Evolutionary conservation across 352 stramenopile genomes (phyloP).

Genomic region (Thraustochytrium striatum): DNA sequence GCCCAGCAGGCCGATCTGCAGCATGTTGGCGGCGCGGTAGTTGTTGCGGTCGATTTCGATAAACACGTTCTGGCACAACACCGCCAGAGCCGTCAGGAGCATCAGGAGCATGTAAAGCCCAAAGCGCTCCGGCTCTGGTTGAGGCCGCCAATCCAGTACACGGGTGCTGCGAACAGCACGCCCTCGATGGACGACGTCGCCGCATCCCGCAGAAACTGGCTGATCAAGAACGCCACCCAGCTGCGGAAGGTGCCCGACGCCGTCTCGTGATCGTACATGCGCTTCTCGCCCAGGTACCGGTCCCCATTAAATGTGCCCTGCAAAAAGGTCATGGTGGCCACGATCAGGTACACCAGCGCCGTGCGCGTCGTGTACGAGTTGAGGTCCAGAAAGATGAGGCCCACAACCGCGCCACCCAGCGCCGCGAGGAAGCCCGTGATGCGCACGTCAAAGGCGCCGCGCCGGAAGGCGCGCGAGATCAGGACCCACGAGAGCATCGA

Average conservation of each 20-base stretch:
- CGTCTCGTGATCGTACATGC: conserved; percentile 39
- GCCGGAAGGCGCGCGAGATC: conserved; percentile 19
- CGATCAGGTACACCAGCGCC: conserved; percentile 28
- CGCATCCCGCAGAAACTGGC: conserved; percentile 38
- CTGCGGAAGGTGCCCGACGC: conserved; percentile 26
- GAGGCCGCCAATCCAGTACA: conserved; percentile 37
- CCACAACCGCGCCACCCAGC: conserved; percentile 27
- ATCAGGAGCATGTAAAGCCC: conserved; percentile 36
- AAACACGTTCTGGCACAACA: conserved; percentile 28
- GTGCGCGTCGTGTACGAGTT: conserved; percentile 37
- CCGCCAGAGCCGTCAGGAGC: conserved; percentile 16
- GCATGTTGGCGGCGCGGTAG: conserved; percentile 10
- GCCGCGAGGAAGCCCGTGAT: not conserved
- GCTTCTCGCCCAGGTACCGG: conserved; percentile 45
- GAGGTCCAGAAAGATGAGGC: conserved; percentile 29
- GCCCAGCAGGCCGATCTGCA: conserved; percentile 39
- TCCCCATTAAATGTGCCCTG: conserved; percentile 44
- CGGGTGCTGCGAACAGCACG: conserved; percentile 13
- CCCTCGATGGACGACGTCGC: conserved; percentile 25
- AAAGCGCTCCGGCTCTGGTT: conserved; percentile 17
- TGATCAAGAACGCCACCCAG: conserved; percentile 43
- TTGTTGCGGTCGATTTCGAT: conserved; percentile 48
- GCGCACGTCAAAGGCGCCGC: conserved; percentile 35
- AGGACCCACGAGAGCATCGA: conserved; percentile 25
- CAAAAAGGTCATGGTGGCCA: conserved; percentile 48